These are phyloP conservation scores for Curvularia verruculosa DNA, from an alignment of 2,329 filamentous ascomycete genomes.

Conservation along the genomic window DNA sequence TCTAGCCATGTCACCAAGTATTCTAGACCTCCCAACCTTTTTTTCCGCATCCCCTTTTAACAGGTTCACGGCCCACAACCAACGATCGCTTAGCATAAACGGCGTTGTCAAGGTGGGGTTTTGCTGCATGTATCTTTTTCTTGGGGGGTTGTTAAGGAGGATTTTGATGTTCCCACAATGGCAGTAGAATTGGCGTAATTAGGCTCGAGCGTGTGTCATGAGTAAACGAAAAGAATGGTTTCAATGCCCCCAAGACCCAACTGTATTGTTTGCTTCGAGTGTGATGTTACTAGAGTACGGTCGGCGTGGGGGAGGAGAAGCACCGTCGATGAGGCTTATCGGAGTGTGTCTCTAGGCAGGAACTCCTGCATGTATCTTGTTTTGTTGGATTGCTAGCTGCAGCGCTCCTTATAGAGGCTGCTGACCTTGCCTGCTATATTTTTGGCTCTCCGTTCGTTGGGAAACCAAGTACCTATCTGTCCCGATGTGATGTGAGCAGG, in stretches of 20 bases:
- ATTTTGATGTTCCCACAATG: slow-evolving; percentile 10
- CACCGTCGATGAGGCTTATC: neutral
- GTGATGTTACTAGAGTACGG: neutral
- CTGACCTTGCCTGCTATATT: neutral
- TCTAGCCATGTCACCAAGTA: slow-evolving; percentile 35
- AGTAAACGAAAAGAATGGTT: slow-evolving; percentile 18
- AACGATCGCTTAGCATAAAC: slow-evolving; percentile 25
- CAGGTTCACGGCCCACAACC: slow-evolving; percentile 12
- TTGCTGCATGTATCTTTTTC: slow-evolving; percentile 19
- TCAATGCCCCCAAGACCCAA: slow-evolving; percentile 11
- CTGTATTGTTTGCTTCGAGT: neutral
- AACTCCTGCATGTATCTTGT: neutral
- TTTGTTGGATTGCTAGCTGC: slow-evolving; percentile 3
- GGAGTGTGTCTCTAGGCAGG: neutral
- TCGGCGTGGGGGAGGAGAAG: too few relatives aligned
- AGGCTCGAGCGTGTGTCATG: slow-evolving; percentile 10
- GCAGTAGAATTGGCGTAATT: slow-evolving; percentile 15
- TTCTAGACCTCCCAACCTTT: slow-evolving; percentile 24
- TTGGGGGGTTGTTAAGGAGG: slow-evolving; percentile 5
- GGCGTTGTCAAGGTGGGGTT: slow-evolving; percentile 28
- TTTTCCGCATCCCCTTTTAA: slow-evolving; percentile 9
- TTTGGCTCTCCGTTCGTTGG: neutral
- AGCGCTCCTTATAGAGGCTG: neutral
- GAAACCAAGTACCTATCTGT: neutral
- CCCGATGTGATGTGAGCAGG: too few relatives aligned